phyloP scores from a whole-genome alignment of 345 rosid genomes.

The Anacardium occidentale region DNA sequence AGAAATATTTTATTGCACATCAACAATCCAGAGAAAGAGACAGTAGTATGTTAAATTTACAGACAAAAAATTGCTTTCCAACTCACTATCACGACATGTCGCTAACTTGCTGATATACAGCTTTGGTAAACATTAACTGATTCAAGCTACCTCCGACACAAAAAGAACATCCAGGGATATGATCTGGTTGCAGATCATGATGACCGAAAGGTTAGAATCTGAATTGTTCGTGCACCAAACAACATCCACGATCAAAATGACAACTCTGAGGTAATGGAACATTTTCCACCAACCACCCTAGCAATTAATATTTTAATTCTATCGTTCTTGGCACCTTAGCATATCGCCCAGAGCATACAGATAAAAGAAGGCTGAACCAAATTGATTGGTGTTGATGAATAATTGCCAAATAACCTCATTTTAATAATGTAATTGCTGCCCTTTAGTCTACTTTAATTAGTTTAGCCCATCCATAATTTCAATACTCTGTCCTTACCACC shows the following conservation, averaged over 20 bases:
- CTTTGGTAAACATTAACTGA: not conserved
- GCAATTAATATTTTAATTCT: not conserved
- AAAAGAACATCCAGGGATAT: not conserved
- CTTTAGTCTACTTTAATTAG: conserved; percentile 1
- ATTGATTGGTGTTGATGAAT: not conserved
- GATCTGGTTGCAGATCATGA: not conserved
- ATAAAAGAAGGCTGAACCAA: not conserved
- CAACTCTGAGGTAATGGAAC: not conserved
- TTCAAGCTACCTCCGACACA: not conserved
- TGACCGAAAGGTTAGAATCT: not conserved
- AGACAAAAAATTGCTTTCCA: not conserved
- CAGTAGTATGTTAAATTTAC: too few relatives aligned
- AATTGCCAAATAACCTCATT: not conserved
- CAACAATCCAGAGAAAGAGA: not conserved
- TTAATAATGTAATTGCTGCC: not conserved
- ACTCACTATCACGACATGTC: not conserved
- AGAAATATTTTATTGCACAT: conserved; percentile 22
- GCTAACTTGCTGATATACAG: not conserved
- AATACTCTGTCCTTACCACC: conserved; percentile 89
- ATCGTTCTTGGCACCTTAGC: not conserved
- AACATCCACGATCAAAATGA: not conserved
- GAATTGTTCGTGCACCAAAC: not conserved
- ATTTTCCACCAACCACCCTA: conserved; percentile 1
- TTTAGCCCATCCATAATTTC: conserved; percentile 92
- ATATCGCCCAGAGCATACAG: not conserved